Percentiles rank a stretch among this genome's conserved stretches.
These are phyloP conservation scores for Bipolaris victoriae DNA, from an alignment of 2,329 filamentous ascomycete genomes.

Conservation along the genomic window DNA sequence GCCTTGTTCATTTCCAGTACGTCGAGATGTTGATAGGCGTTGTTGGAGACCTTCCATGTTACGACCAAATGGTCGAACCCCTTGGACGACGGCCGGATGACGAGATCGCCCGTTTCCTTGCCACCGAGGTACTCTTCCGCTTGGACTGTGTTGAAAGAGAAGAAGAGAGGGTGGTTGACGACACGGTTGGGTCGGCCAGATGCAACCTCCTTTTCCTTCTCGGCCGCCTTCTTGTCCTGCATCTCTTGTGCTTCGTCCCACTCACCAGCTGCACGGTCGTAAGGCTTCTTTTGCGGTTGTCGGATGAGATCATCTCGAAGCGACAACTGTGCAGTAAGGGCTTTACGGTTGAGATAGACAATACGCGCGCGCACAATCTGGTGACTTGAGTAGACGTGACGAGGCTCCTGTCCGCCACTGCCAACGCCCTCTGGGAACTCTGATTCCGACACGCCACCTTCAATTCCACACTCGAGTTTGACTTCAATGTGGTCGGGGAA, in stretches of 20 bases:
- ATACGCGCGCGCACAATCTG: slow-evolving; percentile 91
- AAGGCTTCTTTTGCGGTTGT: slow-evolving; percentile 54
- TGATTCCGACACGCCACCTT: slow-evolving; percentile 81
- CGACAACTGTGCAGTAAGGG: slow-evolving; percentile 82
- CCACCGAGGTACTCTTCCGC: slow-evolving; percentile 92
- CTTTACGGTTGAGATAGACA: slow-evolving; percentile 83
- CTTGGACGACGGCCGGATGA: slow-evolving; percentile 94
- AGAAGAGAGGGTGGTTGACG: slow-evolving; percentile 97
- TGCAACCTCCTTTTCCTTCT: slow-evolving; percentile 83
- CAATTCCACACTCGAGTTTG: slow-evolving; percentile 91
- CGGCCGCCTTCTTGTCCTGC: slow-evolving; percentile 75
- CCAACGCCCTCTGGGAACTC: slow-evolving; percentile 77
- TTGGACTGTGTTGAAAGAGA: slow-evolving; percentile 87
- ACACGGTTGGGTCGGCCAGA: slow-evolving; percentile 89
- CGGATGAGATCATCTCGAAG: slow-evolving; percentile 81
- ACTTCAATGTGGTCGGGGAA: slow-evolving; percentile 93
- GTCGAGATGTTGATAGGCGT: slow-evolving; percentile 97
- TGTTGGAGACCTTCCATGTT: slow-evolving; percentile 97
- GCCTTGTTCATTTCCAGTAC: slow-evolving; percentile 97
- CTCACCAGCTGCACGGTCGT: slow-evolving; percentile 76
- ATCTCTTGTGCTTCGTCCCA: slow-evolving; percentile 88
- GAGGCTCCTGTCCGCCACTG: slow-evolving; percentile 51
- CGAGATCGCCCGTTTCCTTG: slow-evolving; percentile 84
- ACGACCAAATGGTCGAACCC: slow-evolving; percentile 94
- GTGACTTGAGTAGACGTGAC: slow-evolving; percentile 73